These are phyloP conservation scores for Mucor mucedo DNA, from an alignment of 371 early-diverging fungal genomes.

Conservation along the genomic window DNA sequence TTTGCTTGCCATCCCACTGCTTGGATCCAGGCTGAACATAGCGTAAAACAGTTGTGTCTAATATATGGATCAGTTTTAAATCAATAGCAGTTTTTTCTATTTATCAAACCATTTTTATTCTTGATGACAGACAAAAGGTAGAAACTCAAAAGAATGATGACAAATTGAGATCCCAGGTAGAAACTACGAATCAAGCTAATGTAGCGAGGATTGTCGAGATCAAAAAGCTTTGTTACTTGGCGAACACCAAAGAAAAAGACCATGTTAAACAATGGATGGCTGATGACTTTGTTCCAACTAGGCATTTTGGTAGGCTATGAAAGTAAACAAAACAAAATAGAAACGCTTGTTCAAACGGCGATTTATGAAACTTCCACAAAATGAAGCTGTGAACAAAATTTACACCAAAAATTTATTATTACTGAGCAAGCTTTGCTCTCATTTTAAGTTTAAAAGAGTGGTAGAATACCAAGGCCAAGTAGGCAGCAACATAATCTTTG, in stretches of 20 bases:
- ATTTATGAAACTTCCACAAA: neutral
- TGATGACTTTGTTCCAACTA: slow-evolving; percentile 18
- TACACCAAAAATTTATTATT: neutral
- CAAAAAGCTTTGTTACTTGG: slow-evolving; percentile 37
- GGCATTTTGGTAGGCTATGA: neutral
- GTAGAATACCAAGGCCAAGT: slow-evolving; percentile 57
- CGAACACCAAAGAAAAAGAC: slow-evolving; percentile 39
- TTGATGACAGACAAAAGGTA: slow-evolving; percentile 39
- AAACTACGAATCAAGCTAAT: slow-evolving; percentile 35
- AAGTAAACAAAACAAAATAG: neutral
- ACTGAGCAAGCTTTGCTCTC: slow-evolving; percentile 17
- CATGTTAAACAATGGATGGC: slow-evolving; percentile 36
- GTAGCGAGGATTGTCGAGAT: slow-evolving; percentile 33
- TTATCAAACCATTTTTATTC: slow-evolving; percentile 45
- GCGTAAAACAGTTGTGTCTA: slow-evolving; percentile 44
- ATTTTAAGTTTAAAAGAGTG: slow-evolving; percentile 38
- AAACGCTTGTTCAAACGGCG: neutral
- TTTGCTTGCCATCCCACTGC: slow-evolving; percentile 47
- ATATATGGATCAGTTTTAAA: neutral
- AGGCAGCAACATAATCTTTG: slow-evolving; percentile 64
- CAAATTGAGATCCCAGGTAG: slow-evolving; percentile 37
- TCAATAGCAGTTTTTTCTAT: neutral
- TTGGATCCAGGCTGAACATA: slow-evolving; percentile 47
- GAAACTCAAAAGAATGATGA: slow-evolving; percentile 33
- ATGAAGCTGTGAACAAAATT: neutral